Base-by-base conservation (phyloP, 1,284 basidiomycete species). In the Bjerkandera adusta region DNA sequence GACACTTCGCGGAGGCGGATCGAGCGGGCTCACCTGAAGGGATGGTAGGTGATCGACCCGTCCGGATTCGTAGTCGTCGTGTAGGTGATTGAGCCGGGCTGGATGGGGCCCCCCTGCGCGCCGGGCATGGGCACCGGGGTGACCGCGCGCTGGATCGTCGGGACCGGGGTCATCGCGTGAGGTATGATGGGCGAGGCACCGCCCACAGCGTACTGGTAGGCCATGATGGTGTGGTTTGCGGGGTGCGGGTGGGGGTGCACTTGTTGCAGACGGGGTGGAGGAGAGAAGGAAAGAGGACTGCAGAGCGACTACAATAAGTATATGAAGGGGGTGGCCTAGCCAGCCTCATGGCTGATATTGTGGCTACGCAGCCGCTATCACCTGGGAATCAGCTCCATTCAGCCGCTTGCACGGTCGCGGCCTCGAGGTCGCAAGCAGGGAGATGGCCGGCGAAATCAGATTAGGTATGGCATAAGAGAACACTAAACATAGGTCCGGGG, bases 11-110 rank as follows among this genome's bases (percentile, higher is more conserved):
- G 20, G 12, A 27, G 29, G 32, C 18, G 24, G 22, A 39, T 32
- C 35, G 37, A 26, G 41, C 34, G 33, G 5, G 59, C 79, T 56
- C 58, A 85, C 85, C 70, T 86, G 76, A 86, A 89, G 4, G 80
- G 74, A 57, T 85, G 81, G 60, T 87, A 89, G 38, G 73, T 60
- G 27, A 77, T 51, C 55, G 73, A 69, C 7, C 85, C 85, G 67
- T 86, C 79, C 26, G 74, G 66, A 3, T 70, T 72, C 1, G 69
- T 72, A 2, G 77, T 72, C 6, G 83, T 85, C 1, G 83, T 84
- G 53, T 86, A 89, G 15, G 82, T 86, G 57, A 83, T 73, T 33
- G 81, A 68, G 21, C 84, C 84, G 30, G 83, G 75, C 37, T 66
- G 62, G 48, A 78, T 76, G 54, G 67, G 66, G 13, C 54, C 56